Base-by-base conservation (phyloP, 2,329 filamentous ascomycete species). In the Septoria petroselini region DNA sequence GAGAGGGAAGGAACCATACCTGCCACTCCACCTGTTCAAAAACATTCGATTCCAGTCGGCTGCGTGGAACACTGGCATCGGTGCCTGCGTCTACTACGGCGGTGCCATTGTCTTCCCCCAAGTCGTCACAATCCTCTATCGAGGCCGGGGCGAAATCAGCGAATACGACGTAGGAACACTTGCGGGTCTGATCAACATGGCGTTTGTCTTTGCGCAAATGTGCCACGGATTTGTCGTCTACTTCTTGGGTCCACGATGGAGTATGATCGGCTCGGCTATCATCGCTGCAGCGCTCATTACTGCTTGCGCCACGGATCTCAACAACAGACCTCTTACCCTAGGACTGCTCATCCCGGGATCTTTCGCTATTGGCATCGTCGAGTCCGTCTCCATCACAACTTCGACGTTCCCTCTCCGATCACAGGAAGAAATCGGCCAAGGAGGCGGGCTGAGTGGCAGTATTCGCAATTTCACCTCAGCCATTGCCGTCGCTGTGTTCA, bases 1-100 rank as follows among this genome's bases (percentile, higher is more conserved):
- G 41, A 41, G 48, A 18, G 59, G 58, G 17, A 58, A 52, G 37
- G 57, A 62, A 8, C 53, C 59, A 17, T 61, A 59, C 37, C 47
- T 61, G 9, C 60, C 60, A 9, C 40, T 62, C n/a, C 59, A 62
- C 43, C 50, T 62, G n/a, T 62, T 62, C 52, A 58, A 54, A 48
- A 62, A 62, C 27, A 51, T 58, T 18, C 50, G 58, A 35, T 62
- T 59, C 47, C 54, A 58, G 49, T 57, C 58, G 12, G 55, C 55
- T 4, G 59, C 54, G 4, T 59, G 55, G 58, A 60, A 59, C 35
- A 61, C 58, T 25, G 60, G 59, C 6, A 57, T 62, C 38, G 27
- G 45, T 34, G 60, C 58, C 23, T 53, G 55, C 14, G 59, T 60
- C 8, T 62, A 62, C 52, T 62, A 62, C 25, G 59, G 59, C 12